Evolutionary conservation across 805 yeast species (phyloP), one percentile per base, ranked within the genome.

Genomic region (Pichia kluyveri): DNA sequence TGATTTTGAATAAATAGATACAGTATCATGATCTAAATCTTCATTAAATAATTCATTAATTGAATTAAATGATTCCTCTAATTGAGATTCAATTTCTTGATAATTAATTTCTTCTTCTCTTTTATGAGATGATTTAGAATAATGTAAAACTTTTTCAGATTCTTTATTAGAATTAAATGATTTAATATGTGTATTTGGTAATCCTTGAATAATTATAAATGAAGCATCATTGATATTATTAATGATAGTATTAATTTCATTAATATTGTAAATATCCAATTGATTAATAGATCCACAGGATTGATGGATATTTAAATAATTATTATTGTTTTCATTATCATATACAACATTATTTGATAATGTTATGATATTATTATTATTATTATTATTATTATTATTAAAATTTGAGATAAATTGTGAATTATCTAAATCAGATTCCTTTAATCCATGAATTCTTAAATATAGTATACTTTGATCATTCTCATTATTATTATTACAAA

Each of bases 41-140:
- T 60, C 65, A 11, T 51, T 59, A 27, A 65, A 42, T 48, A 63
- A 37, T 32, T 53, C 49, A 38, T 61, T 57, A 27, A 65, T 52
- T 43, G 66, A 65, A 11, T 57, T 54, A 44, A 66, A 65, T 2
- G 68, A 58, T 15, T 60, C 61, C 32, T 60, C 54, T 26, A 66
- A 48, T 38, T 62, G 63, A 43, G 56, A 46, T 49, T 65, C 58
- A 38, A 63, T 43, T 9, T 44, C 40, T 8, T 62, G 66, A 43
- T 50, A 57, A 43, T 60, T 60, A 9, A 49, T 45, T 31, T 60
- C 62, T 17, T 58, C 62, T 18, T 58, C 55, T n/a, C 53, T 47
- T 23, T 48, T 50, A 15, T 40, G 17, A 40, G 14, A 6, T 27
- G 26, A 4, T 4, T 15, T 34, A 14, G 5, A 3, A 15, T 14